Evolutionary conservation across 2,329 filamentous ascomycete species (phyloP).

Genomic region (Fusarium scirpi): DNA sequence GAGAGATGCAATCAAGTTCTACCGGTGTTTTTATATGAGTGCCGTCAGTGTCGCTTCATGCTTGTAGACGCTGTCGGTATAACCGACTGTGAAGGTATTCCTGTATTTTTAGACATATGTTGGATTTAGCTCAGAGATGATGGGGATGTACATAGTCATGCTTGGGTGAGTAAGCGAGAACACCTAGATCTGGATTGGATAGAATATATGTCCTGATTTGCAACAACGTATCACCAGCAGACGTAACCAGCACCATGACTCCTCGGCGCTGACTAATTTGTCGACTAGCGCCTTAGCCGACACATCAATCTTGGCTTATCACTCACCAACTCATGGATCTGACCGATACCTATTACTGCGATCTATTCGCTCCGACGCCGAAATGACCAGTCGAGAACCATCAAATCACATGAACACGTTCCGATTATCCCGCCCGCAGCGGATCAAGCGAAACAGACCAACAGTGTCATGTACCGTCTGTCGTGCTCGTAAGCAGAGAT

Average conservation of each 20-base stretch:
- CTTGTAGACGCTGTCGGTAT: constrained; percentile 60
- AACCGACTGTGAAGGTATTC: constrained; percentile 50
- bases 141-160: background rate
- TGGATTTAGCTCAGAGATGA: background rate
- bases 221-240: background rate
- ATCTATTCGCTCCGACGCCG: too few species aligned
- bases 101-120: background rate
- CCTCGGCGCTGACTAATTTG: background rate
- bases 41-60: constrained; percentile 58
- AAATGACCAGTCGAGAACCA: background rate
- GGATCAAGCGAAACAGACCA: constrained; percentile 10
- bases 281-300: background rate
- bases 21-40: constrained; percentile 60
- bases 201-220: background rate
- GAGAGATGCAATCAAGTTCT: constrained; percentile 58
- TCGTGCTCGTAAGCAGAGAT: constrained; percentile 19
- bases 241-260: background rate
- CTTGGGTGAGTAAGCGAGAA: background rate
- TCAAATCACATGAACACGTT: constrained; percentile 1
- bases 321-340: too few species aligned
- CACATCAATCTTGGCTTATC: background rate
- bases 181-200: too few species aligned
- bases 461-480: constrained; percentile 15
- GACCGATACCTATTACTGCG: background rate
- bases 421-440: background rate